Conservation (phyloP, 345 rosid species). For the Syzygium oleosum region DNA sequence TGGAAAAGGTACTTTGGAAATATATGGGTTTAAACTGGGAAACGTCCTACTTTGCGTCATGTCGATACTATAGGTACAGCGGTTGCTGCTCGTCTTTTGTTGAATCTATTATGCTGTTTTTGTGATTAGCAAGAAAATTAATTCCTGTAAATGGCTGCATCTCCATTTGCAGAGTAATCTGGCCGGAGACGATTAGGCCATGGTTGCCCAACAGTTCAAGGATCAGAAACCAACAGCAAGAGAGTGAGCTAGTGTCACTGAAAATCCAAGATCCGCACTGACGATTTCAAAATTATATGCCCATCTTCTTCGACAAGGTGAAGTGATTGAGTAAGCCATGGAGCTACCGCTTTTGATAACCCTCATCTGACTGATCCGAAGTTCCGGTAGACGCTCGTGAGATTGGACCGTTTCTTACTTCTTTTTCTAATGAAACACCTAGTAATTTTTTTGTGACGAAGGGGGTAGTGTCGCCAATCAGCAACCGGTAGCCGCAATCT, state of each 20-base stretch:
- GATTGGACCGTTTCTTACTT: not conserved
- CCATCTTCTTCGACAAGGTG: not conserved
- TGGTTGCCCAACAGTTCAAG: constrained; percentile 49
- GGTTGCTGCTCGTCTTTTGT: not conserved
- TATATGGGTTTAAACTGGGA: not conserved
- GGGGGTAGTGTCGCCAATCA: not conserved
- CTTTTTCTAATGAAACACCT: not conserved
- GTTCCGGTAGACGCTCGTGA: not conserved
- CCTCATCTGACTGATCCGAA: not conserved
- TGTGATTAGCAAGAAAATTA: not conserved
- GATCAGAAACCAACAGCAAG: constrained; percentile 42
- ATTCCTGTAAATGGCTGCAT: not conserved
- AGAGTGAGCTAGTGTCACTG: constrained; percentile 65
- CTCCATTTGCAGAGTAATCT: constrained; percentile 33
- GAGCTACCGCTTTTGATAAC: not conserved
- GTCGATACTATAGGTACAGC: not conserved
- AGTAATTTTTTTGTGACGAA: not conserved
- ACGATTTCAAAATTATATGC: not conserved
- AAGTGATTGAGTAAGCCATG: not conserved
- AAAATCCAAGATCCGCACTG: constrained; percentile 55
- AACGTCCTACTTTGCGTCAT: not conserved
- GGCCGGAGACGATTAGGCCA: constrained; percentile 62
- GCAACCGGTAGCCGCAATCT: not conserved
- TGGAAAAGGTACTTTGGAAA: not conserved
- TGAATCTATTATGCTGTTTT: not conserved